Conservation (phyloP, 2,329 filamentous ascomycete species). For the Arthrinium phaeospermum region DNA sequence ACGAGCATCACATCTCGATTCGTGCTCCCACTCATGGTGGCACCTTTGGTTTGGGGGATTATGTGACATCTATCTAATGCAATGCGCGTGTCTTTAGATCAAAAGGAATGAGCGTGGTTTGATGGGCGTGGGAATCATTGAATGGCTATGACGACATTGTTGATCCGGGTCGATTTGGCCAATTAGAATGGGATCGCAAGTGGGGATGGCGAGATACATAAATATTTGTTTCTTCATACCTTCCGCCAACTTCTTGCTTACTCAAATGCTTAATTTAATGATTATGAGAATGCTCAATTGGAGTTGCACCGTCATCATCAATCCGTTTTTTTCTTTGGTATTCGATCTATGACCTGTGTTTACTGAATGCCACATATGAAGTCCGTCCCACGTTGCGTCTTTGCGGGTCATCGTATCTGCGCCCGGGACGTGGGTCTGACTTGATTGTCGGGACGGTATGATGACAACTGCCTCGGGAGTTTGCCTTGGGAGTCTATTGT, state of each 20-base stretch:
- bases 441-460: neutral
- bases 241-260: neutral
- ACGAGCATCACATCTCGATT: slow-evolving; percentile 26
- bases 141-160: slow-evolving; percentile 12
- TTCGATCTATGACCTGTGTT: neutral
- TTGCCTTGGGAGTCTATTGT: neutral
- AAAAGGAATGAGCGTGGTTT: neutral
- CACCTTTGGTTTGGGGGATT: neutral
- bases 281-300: neutral
- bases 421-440: neutral
- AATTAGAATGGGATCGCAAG: neutral
- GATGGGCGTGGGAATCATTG: neutral
- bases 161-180: neutral
- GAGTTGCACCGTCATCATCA: neutral
- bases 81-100: neutral
- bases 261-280: neutral
- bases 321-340: neutral
- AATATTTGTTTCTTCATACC: neutral
- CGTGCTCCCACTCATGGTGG: slow-evolving; percentile 23
- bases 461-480: neutral
- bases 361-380: no score
- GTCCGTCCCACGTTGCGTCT: neutral
- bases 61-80: neutral
- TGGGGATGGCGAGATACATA: neutral
- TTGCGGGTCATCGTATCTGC: neutral